Base-by-base conservation (phyloP, 2,329 filamentous ascomycete species). In the Zalaria obscura region DNA sequence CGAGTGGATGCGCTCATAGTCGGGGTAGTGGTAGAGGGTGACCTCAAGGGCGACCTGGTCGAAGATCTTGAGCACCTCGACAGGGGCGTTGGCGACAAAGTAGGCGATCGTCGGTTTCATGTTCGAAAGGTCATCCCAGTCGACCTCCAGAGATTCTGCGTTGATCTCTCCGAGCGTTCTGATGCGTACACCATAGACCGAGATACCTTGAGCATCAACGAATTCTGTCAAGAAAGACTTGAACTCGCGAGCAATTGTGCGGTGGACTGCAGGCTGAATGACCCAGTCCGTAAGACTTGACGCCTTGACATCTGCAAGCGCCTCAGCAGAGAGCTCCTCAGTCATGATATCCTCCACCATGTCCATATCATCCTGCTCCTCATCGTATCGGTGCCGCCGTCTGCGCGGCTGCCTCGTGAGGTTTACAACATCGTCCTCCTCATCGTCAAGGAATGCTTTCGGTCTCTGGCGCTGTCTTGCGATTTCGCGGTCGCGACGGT, bases 31-130 rank as follows among this genome's bases (percentile, higher is more conserved):
- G 41, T 96, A 78, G 25, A 96, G 75, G 4, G 93, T 89, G 32
- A 93, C 88, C 48, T 98, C 91, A 76, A 98, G 89, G 43, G 91
- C 89, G 3, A 95, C 89, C 50, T 93, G 80, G 53, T 98, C 91
- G 55, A 98, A 96, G 38, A 98, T 80, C 60, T 91, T 91, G 46
- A 98, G 74, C 57, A 96, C 84, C 61, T 95, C 89, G n/a, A 83
- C 77, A 0, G 91, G 91, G 1, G 89, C 87, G 56, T 96, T 98
- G 50, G 89, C 89, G 27, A 98, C 68, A 67, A 95, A 98, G 62
- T 93, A 96, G 9, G 88, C 91, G 11, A 98, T 68, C 41, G 91
- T 91, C 26, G 91, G 91, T 63, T 95, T 96, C 46, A 84, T 84
- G 35, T 83, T 79, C 5, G 85, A 81, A 11, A 98, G 70, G 60